Conservation (phyloP, 176 grass and related monocot species). For the Olyra latifolia region DNA sequence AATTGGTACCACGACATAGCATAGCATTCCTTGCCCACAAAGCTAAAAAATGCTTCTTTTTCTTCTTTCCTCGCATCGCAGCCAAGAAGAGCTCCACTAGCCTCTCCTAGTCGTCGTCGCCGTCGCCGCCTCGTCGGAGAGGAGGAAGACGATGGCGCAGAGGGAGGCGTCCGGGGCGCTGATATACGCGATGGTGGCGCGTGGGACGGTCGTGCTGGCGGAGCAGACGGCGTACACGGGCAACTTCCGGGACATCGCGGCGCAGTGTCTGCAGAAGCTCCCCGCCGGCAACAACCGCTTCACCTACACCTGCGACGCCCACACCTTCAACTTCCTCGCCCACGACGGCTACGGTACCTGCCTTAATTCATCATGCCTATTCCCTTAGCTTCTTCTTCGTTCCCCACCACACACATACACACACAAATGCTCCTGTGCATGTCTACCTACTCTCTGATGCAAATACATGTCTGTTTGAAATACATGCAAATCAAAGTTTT, state of each 20-base stretch:
- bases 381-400: neutral
- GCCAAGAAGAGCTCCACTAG: too few species aligned
- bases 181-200: slow-evolving; percentile 85
- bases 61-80: too few species aligned
- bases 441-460: too few species aligned
- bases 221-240: slow-evolving; percentile 83
- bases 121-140: neutral
- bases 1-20: neutral
- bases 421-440: neutral
- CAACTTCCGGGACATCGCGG: slow-evolving; percentile 82
- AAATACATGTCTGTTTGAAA: too few species aligned
- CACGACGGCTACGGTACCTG: slow-evolving; percentile 63
- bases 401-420: too few species aligned
- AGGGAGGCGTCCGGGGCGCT: slow-evolving; percentile 20
- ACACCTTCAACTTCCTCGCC: slow-evolving; percentile 95
- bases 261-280: slow-evolving; percentile 73
- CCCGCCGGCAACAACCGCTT: slow-evolving; percentile 78
- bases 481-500: too few species aligned
- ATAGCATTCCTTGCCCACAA: neutral
- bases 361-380: neutral
- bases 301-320: slow-evolving; percentile 76
- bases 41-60: neutral
- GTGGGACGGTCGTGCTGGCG: slow-evolving; percentile 73
- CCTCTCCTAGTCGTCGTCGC: too few species aligned
- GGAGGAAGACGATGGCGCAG: slow-evolving; percentile 44